Conservation (phyloP, 129 eudicot species). For the Chrysanthemum makinoi region DNA sequence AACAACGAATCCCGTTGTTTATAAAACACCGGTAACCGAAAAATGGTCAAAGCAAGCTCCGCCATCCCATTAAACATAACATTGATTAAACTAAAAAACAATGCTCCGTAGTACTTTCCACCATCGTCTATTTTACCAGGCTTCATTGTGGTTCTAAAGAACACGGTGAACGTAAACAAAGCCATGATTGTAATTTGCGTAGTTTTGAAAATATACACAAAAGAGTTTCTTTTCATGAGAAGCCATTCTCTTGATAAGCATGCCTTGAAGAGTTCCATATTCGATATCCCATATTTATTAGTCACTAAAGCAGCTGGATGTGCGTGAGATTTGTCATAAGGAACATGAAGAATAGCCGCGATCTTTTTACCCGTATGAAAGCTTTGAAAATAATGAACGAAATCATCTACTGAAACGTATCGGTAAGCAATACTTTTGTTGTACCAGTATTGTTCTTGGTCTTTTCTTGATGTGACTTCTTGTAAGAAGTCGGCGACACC, state of each 20-base stretch:
- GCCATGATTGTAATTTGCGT: conserved; percentile 84
- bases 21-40: conserved; percentile 77
- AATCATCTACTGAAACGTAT: conserved; percentile 61
- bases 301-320: conserved; percentile 84
- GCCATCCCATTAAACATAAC: conserved; percentile 93
- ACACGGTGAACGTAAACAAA: conserved; percentile 64
- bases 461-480: conserved; percentile 78
- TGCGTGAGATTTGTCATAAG: conserved; percentile 59
- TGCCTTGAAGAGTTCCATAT: conserved; percentile 65
- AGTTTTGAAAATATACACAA: conserved; percentile 78
- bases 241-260: conserved; percentile 84
- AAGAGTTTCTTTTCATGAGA: conserved; percentile 70
- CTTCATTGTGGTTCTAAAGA: conserved; percentile 73
- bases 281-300: conserved; percentile 74
- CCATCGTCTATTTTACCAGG: conserved; percentile 57
- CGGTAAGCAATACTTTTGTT: conserved; percentile 57
- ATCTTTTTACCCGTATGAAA: conserved; percentile 54
- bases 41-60: conserved; percentile 69
- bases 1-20: conserved; percentile 79
- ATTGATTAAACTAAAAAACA: conserved; percentile 67
- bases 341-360: conserved; percentile 39
- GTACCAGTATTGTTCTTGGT: conserved; percentile 86
- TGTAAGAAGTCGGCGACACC: conserved; percentile 83
- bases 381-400: conserved; percentile 48
- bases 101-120: conserved; percentile 71